Percentiles rank a stretch among this genome's conserved stretches.
Conservation (phyloP, 768 basidiomycete genomes). For the Mycena vulgaris region DNA sequence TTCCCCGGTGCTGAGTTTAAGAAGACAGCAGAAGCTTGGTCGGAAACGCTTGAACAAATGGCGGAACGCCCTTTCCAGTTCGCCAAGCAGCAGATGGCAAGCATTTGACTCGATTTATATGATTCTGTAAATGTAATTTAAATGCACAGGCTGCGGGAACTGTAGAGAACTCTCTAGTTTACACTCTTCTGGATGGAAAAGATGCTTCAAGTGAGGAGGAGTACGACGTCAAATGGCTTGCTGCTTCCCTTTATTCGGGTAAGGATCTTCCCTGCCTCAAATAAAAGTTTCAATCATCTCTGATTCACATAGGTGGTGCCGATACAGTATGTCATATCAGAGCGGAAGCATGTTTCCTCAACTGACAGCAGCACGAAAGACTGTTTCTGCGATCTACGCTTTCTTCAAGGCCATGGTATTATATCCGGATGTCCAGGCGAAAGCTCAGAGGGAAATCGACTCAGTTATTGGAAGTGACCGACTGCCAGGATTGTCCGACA, state of each 20-base stretch:
- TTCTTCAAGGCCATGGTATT: constrained; percentile 60
- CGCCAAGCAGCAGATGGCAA: constrained; percentile 63
- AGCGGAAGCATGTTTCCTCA: background rate
- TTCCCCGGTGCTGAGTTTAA: constrained; percentile 73
- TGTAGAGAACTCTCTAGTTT: constrained; percentile 54
- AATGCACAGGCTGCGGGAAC: constrained; percentile 47
- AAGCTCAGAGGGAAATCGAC: constrained; percentile 61
- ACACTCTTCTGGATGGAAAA: constrained; percentile 49
- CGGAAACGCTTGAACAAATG: constrained; percentile 57
- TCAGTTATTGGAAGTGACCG: constrained; percentile 56
- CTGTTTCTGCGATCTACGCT: constrained; percentile 53
- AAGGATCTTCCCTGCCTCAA: background rate
- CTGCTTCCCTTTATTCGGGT: constrained; percentile 62
- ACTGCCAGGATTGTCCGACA: constrained; percentile 56
- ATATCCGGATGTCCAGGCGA: constrained; percentile 54
- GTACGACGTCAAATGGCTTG: constrained; percentile 60
- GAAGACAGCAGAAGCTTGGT: constrained; percentile 61
- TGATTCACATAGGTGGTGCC: constrained; percentile 54
- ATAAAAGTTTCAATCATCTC: background rate
- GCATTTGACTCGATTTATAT: background rate
- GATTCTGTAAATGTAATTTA: background rate
- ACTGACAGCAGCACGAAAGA: constrained; percentile 43
- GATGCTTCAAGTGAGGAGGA: constrained; percentile 49
- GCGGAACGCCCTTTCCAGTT: constrained; percentile 60
- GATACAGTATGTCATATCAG: constrained; percentile 51